Evolutionary conservation across 2,329 filamentous ascomycete genomes (phyloP).

Genomic region (Pseudocercospora cruenta): DNA sequence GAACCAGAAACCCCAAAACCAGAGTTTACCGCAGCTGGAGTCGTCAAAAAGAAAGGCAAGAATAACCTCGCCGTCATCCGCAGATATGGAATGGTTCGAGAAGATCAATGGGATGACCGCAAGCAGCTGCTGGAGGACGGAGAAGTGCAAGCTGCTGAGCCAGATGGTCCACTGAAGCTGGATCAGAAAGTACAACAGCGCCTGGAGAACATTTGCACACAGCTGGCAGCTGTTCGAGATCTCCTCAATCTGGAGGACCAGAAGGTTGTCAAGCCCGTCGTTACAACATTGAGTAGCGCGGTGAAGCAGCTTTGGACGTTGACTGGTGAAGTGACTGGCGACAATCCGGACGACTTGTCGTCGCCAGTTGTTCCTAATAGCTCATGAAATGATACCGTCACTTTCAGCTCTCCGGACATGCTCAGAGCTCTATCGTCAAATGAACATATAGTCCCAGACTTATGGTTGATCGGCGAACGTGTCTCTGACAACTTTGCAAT

Average conservation of each 20-base stretch:
- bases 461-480: too few species aligned
- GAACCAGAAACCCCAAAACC: not conserved
- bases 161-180: too few species aligned
- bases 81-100: not conserved
- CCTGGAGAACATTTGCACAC: too few species aligned
- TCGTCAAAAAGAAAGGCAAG: not conserved
- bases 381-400: too few species aligned
- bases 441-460: too few species aligned
- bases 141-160: not conserved
- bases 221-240: too few species aligned
- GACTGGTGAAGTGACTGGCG: not conserved
- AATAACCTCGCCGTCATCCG: not conserved
- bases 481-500: too few species aligned
- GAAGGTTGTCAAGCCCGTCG: too few species aligned
- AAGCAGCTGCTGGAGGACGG: not conserved
- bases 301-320: not conserved
- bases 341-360: not conserved
- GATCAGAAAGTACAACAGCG: too few species aligned
- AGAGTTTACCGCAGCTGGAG: not conserved
- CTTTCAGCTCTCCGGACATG: too few species aligned
- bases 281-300: not conserved
- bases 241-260: too few species aligned
- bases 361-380: not conserved
- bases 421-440: too few species aligned
- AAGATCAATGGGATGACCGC: not conserved